These are phyloP conservation scores for Eucalyptus marginata DNA, from an alignment of 345 rosid genomes.

Conservation along the genomic window DNA sequence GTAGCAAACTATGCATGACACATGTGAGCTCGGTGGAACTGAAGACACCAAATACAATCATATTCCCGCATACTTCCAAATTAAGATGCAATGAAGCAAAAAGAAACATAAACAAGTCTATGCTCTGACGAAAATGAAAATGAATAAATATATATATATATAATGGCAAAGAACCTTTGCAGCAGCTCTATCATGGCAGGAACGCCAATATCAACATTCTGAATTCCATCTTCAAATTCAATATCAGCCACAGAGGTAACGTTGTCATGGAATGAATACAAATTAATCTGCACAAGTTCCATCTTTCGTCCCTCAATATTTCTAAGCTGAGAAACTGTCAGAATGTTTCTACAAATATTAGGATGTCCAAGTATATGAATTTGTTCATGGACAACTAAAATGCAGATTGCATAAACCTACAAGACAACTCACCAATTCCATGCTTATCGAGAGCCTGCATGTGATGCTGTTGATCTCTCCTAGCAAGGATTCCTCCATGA, in stretches of 20 bases:
- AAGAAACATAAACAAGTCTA: background rate
- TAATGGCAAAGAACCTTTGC: slow-evolving; percentile 56
- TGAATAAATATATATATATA: background rate
- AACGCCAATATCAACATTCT: slow-evolving; percentile 91
- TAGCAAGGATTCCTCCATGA: slow-evolving; percentile 93
- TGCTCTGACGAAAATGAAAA: background rate
- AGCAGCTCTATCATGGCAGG: slow-evolving; percentile 98
- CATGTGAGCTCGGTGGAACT: background rate
- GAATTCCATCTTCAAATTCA: slow-evolving; percentile 80
- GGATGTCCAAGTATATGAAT: too few relatives aligned
- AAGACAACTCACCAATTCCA: slow-evolving; percentile 57
- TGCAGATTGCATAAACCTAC: background rate
- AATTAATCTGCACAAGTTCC: too few relatives aligned
- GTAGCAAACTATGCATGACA: background rate
- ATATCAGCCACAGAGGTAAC: slow-evolving; percentile 64
- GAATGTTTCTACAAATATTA: too few relatives aligned
- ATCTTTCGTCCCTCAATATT: too few relatives aligned
- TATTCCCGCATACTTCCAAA: background rate
- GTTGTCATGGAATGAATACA: background rate
- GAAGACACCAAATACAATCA: background rate
- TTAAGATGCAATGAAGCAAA: background rate
- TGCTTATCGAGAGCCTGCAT: slow-evolving; percentile 80
- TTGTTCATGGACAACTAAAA: background rate
- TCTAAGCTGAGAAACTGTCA: too few relatives aligned
- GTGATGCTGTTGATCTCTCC: slow-evolving; percentile 73